Evolutionary conservation across 2,329 filamentous ascomycete genomes (phyloP).

Genomic region (Fusarium sarcochroum): DNA sequence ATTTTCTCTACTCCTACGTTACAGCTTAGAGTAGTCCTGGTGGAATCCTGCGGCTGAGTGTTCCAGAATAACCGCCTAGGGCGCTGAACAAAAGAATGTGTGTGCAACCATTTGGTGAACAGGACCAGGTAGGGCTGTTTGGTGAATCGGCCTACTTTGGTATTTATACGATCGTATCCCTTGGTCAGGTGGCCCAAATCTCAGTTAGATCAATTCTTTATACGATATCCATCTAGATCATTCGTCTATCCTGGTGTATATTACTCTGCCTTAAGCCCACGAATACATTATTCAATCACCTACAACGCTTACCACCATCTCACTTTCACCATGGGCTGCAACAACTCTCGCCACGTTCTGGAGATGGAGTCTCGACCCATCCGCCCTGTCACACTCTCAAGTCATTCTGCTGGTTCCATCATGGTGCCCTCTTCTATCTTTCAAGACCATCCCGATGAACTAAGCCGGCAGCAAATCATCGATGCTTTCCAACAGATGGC

Average conservation of each 20-base stretch:
- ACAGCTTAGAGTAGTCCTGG: neutral
- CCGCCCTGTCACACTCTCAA: slow-evolving; percentile 37
- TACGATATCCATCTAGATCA: slow-evolving; percentile 11
- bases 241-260: slow-evolving; percentile 11
- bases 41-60: slow-evolving; percentile 14
- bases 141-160: neutral
- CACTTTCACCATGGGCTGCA: slow-evolving; percentile 37
- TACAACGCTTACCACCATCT: neutral
- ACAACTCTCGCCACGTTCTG: slow-evolving; percentile 33
- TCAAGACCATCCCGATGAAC: slow-evolving; percentile 31
- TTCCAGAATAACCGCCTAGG: slow-evolving; percentile 26
- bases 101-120: slow-evolving; percentile 8
- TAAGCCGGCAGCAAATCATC: slow-evolving; percentile 28
- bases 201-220: slow-evolving; percentile 15
- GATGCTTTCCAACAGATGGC: slow-evolving; percentile 40
- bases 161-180: slow-evolving; percentile 35
- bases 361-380: slow-evolving; percentile 40
- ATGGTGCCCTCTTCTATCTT: slow-evolving; percentile 35
- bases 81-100: slow-evolving; percentile 7
- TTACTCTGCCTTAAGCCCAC: neutral
- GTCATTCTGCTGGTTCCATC: slow-evolving; percentile 34
- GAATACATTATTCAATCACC: neutral
- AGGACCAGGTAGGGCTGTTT: slow-evolving; percentile 9
- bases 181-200: slow-evolving; percentile 13
- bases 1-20: slow-evolving; percentile 30